Conservation (phyloP, 1,139 yeast genomes). For the Pneumocystis sp. region DNA sequence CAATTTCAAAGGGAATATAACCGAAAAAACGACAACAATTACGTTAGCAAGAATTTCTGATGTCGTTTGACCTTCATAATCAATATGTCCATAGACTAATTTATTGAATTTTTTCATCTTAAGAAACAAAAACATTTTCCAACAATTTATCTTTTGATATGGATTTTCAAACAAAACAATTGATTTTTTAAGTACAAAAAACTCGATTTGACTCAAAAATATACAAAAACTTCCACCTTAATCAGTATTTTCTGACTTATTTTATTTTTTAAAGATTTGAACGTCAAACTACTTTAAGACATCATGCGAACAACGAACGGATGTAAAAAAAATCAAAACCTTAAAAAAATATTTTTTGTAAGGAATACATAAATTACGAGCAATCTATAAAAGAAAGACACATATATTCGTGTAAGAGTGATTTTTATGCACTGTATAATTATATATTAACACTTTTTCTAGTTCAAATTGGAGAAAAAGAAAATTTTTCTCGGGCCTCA, state of each 20-base stretch:
- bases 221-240: background rate
- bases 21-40: background rate
- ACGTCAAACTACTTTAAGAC: background rate
- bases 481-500: background rate
- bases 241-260: background rate
- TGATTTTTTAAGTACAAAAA: background rate
- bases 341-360: background rate
- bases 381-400: background rate
- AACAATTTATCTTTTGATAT: background rate
- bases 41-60: background rate
- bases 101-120: background rate
- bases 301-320: background rate
- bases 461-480: background rate
- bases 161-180: background rate
- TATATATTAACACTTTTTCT: background rate
- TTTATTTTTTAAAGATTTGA: background rate
- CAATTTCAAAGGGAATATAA: background rate
- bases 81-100: background rate
- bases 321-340: background rate
- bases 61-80: background rate
- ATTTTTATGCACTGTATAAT: background rate
- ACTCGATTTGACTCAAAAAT: background rate
- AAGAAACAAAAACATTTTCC: background rate
- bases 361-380: background rate
- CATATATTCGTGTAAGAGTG: background rate